Conservation (phyloP, 768 basidiomycete species). For the Lactifluus echinatus region DNA sequence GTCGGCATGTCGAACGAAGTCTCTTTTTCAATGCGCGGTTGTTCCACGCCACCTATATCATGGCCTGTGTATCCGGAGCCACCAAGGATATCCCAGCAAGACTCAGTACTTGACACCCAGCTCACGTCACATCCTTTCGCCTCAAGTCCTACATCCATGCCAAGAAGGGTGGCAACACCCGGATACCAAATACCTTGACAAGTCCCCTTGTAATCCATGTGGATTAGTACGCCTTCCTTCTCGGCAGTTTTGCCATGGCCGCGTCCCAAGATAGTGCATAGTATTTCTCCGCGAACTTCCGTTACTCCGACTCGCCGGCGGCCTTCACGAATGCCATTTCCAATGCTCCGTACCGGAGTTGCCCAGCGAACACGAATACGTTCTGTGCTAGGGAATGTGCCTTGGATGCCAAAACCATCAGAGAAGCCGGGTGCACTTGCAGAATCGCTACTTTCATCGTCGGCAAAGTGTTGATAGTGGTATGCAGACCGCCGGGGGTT, state of each 20-base stretch:
- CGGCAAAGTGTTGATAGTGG: conserved; percentile 65
- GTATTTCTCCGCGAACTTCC: conserved; percentile 60
- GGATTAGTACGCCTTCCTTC: conserved; percentile 45
- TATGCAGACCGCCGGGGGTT: conserved; percentile 40
- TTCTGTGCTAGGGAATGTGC: conserved; percentile 71
- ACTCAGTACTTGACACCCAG: conserved; percentile 48
- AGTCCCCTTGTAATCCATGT: conserved; percentile 60
- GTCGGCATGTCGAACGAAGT: conserved; percentile 34
- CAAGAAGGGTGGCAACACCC: conserved; percentile 73
- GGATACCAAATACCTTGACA: conserved; percentile 78
- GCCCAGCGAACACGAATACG: conserved; percentile 75
- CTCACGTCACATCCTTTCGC: conserved; percentile 58
- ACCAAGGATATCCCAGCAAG: conserved; percentile 55
- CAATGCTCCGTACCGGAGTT: conserved; percentile 32
- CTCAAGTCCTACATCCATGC: conserved; percentile 65
- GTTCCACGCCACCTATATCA: conserved; percentile 40
- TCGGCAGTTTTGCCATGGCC: conserved; percentile 32
- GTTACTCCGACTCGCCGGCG: conserved; percentile 63
- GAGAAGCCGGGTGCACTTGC: conserved; percentile 43
- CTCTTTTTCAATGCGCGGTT: conserved; percentile 10
- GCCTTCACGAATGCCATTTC: conserved; percentile 42
- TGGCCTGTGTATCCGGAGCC: conserved; percentile 66
- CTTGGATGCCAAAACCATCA: conserved; percentile 61
- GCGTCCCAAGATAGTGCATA: conserved; percentile 47
- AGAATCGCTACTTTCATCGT: conserved; percentile 77